Evolutionary conservation across 2,329 filamentous ascomycete species (phyloP), one percentile per base, ranked within the genome.

Genomic region (Verticillium alfalfae): DNA sequence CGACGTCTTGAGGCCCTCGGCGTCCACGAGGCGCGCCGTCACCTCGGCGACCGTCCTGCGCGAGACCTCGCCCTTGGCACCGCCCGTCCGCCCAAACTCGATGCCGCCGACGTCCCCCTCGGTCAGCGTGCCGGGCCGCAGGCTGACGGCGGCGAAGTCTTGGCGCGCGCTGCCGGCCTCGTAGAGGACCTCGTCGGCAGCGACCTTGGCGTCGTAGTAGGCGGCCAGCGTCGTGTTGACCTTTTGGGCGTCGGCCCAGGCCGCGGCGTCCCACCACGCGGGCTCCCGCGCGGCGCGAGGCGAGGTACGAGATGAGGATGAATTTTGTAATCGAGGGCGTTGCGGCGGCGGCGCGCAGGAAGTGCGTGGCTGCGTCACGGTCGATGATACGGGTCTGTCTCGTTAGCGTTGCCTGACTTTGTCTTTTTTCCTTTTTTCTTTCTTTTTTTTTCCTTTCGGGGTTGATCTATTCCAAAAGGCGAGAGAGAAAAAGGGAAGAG

Each of bases 221-320:
- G 73, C 75, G 26, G 81, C 76, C 22, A 88, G 73, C 39, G 76
- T 75, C 12, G 71, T 69, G 67, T 79, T 78, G 55, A 75, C 75
- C 45, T 80, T 71, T 66, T 79, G 78, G 45, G 75, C 75, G 58
- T 81, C 71, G n/a, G 77, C 72, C 81, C 81, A 86, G 61, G 73
- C 74, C 10, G 75, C 78, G 5, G 79, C 75, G 26, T 76, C 71
- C 83, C 83, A 88, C 85, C 86, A 89, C 0, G 79, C 66, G 1
- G 86, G 82, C 36, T 75, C 75, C 75, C 6, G 64, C 61, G 34
- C 81, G 78, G 31, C 88, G 81, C 18, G 84, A 83, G 62, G 79
- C 79, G 12, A 84, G 71, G 66, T 88, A 88, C 0, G 86, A 89
- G 59, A 91, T 77, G 67, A 90, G 81, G 57, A 91, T 78, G 74